A percentile compares a stretch with the other conserved stretches of the same genome.
These are phyloP conservation scores for Ceratocystis huliohia DNA, from an alignment of 2,329 filamentous ascomycete species.

Conservation along the genomic window DNA sequence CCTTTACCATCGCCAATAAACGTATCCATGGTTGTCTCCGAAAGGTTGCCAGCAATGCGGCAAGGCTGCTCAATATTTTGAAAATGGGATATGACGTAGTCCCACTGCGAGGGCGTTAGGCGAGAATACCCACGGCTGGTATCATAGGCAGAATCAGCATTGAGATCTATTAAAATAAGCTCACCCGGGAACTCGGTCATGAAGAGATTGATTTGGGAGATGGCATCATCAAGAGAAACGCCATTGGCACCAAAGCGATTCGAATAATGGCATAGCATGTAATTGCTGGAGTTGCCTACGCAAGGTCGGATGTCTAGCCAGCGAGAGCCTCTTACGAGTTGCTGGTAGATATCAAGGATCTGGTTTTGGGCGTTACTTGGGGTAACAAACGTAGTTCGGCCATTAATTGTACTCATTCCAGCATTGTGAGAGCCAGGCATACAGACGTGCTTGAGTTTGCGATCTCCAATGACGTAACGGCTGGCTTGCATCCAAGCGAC, in stretches of 20 bases:
- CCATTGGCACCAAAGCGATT: slow-evolving; percentile 13
- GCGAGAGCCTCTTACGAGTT: slow-evolving; percentile 33
- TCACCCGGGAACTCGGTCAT: slow-evolving; percentile 32
- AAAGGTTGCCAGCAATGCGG: neutral
- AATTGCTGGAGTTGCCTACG: slow-evolving; percentile 7
- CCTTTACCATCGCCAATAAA: slow-evolving; percentile 22
- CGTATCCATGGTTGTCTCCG: slow-evolving; percentile 29
- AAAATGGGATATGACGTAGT: slow-evolving; percentile 30
- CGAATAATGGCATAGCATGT: slow-evolving; percentile 16
- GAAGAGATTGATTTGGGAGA: slow-evolving; percentile 33
- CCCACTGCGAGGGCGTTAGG: slow-evolving; percentile 25
- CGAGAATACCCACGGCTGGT: slow-evolving; percentile 26
- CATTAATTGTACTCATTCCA: slow-evolving; percentile 32
- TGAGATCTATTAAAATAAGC: slow-evolving; percentile 33
- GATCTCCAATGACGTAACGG: slow-evolving; percentile 25
- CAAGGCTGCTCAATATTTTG: slow-evolving; percentile 27
- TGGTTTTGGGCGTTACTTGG: slow-evolving; percentile 32
- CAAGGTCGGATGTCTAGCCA: slow-evolving; percentile 33
- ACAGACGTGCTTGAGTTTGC: slow-evolving; percentile 32
- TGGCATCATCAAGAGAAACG: slow-evolving; percentile 29
- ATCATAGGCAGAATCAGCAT: slow-evolving; percentile 25
- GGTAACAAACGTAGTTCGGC: slow-evolving; percentile 22
- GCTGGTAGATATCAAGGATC: slow-evolving; percentile 31
- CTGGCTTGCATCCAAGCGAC: slow-evolving; percentile 25
- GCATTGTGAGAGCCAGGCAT: slow-evolving; percentile 37